Base-by-base conservation (phyloP, 495 filamentous ascomycete genomes). In the Podospora conica region DNA sequence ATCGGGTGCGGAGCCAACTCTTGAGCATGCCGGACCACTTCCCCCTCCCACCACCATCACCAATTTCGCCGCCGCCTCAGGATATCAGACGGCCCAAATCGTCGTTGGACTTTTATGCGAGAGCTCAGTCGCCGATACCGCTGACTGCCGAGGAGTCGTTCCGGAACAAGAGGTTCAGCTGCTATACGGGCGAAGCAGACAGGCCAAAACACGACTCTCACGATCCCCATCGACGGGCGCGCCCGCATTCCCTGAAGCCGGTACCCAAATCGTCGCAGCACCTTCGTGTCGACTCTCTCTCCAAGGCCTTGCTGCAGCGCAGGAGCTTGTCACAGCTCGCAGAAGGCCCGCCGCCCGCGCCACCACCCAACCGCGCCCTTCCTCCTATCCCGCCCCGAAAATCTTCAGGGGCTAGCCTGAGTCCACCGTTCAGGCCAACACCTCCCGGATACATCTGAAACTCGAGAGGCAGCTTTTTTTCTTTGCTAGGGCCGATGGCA, bases 341-440 rank as follows among this genome's bases (percentile, higher is more conserved):
- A 1, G 78, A 84, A 11, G 86, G 86, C 1, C 87, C 87, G 55
- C 87, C 87, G 0, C 81, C 80, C 12, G 84, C 81, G 15, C 88
- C 88, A 12, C 88, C 88, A 18, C 88, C 88, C 11, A 86, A 81
- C 21, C 83, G 82, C 60, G 86, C 88, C 0, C 79, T 90, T 4
- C 88, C 87, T 8, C 85, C 87, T 6, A 79, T 90, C 11, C 87
- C 87, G 12, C 40, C 40, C 40, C 66, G 64, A 20, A 69, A 63
- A 33, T 25, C 24, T 6, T 64, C 65, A 9, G 60, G 48, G 56
- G 27, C 25, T 8, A 61, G 31, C 28, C 22, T 29, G 20, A 23
- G 18, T 10, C 66, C 61, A 3, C 67, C 70, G 40, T 15, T n/a
- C 15, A 48, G 40, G 8, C 40, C 40, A 48, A 48, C 40, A n/a